phyloP scores from a whole-genome alignment of 768 basidiomycete genomes.

The Termitomyces sp. region DNA sequence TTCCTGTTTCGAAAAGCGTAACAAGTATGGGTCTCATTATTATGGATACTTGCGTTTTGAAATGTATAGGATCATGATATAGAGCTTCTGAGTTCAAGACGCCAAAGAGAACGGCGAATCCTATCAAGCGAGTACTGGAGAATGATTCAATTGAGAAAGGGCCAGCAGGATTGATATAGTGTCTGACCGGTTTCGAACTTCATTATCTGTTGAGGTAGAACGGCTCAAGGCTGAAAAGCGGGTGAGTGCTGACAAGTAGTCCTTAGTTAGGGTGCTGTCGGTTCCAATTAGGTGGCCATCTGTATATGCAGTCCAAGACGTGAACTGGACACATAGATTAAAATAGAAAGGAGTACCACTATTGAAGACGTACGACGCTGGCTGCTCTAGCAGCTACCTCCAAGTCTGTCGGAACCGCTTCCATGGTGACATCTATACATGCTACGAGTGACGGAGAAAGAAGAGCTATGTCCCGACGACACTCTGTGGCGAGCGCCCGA shows the following conservation, averaged over 20 bases:
- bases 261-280: conserved; percentile 60
- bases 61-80: conserved; percentile 66
- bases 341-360: neutral
- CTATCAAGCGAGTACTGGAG: conserved; percentile 75
- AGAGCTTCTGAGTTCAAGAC: conserved; percentile 82
- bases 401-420: conserved; percentile 54
- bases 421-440: conserved; percentile 53
- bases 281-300: conserved; percentile 80
- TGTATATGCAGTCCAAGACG: conserved; percentile 89
- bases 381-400: conserved; percentile 76
- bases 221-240: conserved; percentile 62
- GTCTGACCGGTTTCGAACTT: conserved; percentile 66
- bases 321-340: conserved; percentile 49
- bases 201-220: conserved; percentile 50
- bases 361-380: conserved; percentile 55
- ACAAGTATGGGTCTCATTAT: conserved; percentile 69
- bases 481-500: conserved; percentile 79
- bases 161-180: neutral
- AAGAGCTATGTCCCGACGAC: conserved; percentile 74
- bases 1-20: conserved; percentile 58
- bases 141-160: conserved; percentile 1
- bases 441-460: conserved; percentile 66
- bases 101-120: conserved; percentile 75
- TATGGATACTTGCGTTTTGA: conserved; percentile 61
- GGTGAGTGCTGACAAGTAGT: conserved; percentile 63